Evolutionary conservation across 23 red algal species (phyloP).

Genomic region (Gracilaria caudata): DNA sequence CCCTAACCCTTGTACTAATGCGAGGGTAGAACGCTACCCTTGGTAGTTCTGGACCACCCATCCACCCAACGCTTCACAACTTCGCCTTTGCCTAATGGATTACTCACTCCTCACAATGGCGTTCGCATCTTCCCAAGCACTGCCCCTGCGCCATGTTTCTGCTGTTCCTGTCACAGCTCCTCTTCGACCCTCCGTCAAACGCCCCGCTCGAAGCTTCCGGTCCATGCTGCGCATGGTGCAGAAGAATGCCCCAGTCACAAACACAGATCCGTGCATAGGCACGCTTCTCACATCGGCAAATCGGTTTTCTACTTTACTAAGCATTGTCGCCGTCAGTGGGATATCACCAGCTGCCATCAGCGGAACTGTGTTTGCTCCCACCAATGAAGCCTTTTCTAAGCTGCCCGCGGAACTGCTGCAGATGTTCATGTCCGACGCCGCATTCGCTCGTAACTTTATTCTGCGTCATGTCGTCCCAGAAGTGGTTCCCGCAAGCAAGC

Average conservation of each 20-base stretch:
- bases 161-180: background rate
- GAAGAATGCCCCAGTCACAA: conserved; percentile 22
- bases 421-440: background rate
- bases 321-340: background rate
- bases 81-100: background rate
- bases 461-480: conserved; percentile 43
- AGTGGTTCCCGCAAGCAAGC: conserved; percentile 15
- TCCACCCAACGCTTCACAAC: background rate
- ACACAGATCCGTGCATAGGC: conserved; percentile 30
- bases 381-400: conserved; percentile 49
- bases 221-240: conserved; percentile 15
- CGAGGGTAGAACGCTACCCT: too few relatives aligned
- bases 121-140: conserved; percentile 18
- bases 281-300: conserved; percentile 7
- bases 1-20: too few relatives aligned
- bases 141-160: background rate
- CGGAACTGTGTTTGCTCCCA: conserved; percentile 63
- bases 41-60: too few relatives aligned
- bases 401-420: conserved; percentile 26
- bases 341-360: background rate
- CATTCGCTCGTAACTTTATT: conserved; percentile 23
- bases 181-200: background rate
- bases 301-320: conserved; percentile 32
- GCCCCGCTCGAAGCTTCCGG: background rate
- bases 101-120: conserved; percentile 10